These are phyloP conservation scores for Russula abietina DNA, from an alignment of 768 basidiomycete species.

Conservation along the genomic window DNA sequence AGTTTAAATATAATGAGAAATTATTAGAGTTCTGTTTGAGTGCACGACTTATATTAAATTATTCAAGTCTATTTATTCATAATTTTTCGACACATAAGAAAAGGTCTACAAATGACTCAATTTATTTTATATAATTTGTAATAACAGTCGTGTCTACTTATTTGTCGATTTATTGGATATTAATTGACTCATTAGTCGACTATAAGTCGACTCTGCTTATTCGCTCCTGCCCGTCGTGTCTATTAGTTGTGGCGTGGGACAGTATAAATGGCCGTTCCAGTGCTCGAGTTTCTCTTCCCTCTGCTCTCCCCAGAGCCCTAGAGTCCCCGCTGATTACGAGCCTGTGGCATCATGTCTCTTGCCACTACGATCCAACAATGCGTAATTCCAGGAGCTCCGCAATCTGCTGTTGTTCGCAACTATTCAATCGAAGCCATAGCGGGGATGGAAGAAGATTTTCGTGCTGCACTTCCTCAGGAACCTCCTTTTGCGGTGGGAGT, in stretches of 20 bases:
- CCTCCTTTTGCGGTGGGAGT: neutral
- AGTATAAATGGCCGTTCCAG: neutral
- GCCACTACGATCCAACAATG: neutral
- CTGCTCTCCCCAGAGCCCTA: neutral
- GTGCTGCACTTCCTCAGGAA: neutral
- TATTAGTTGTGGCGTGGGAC: neutral
- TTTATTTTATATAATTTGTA: too few relatives aligned
- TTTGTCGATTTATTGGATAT: too few relatives aligned
- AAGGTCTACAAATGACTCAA: too few relatives aligned
- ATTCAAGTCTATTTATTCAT: too few relatives aligned
- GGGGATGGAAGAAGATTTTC: conserved; percentile 1
- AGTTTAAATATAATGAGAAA: too few relatives aligned
- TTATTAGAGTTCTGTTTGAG: too few relatives aligned
- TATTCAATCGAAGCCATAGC: neutral
- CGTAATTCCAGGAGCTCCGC: neutral
- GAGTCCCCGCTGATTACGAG: neutral
- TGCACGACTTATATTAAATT: too few relatives aligned
- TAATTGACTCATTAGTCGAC: too few relatives aligned
- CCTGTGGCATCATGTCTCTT: neutral
- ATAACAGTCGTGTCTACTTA: too few relatives aligned
- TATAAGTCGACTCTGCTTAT: too few relatives aligned
- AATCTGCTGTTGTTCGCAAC: neutral
- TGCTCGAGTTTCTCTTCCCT: neutral
- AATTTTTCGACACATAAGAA: too few relatives aligned
- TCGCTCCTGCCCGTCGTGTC: too few relatives aligned